phyloP scores from a whole-genome alignment of 2,329 filamentous ascomycete species.

The Rhynchosporium agropyri region DNA sequence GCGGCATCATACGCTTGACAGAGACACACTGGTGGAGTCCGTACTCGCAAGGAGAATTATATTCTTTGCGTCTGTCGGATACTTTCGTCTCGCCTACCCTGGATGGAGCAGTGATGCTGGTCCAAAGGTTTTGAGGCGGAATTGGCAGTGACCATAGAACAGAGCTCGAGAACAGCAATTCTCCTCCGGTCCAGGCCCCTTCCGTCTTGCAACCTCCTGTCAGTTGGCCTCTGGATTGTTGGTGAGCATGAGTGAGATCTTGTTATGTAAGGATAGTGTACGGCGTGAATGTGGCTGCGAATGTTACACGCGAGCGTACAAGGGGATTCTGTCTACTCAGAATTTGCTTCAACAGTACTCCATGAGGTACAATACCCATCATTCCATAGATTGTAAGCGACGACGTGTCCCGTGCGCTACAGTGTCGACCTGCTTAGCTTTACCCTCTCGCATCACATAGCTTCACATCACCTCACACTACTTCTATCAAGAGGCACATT shows the following conservation, averaged over 20 bases:
- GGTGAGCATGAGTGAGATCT: conserved; percentile 14
- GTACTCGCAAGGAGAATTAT: conserved; percentile 19
- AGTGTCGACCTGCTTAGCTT: no score
- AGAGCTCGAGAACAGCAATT: not conserved
- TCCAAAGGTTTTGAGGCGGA: not conserved
- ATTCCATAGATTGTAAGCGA: not conserved
- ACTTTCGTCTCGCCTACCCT: not conserved
- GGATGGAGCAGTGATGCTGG: not conserved
- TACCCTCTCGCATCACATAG: no score
- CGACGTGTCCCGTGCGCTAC: no score
- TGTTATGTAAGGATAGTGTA: not conserved
- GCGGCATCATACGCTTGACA: conserved; percentile 14
- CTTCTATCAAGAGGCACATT: no score
- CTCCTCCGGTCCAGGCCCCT: not conserved
- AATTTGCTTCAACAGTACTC: conserved; percentile 5
- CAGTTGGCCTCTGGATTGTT: conserved; percentile 2
- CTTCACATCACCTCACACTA: no score
- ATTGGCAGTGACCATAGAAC: not conserved
- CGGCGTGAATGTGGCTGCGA: not conserved
- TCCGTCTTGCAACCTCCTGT: not conserved
- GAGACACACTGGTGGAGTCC: conserved; percentile 1
- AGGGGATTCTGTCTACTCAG: not conserved
- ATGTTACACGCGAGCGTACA: conserved; percentile 7
- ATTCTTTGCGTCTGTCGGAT: conserved; percentile 17
- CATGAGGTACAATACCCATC: not conserved